These are phyloP conservation scores for Saitozyma sp. DNA, from an alignment of 768 basidiomycete species.

Conservation along the genomic window DNA sequence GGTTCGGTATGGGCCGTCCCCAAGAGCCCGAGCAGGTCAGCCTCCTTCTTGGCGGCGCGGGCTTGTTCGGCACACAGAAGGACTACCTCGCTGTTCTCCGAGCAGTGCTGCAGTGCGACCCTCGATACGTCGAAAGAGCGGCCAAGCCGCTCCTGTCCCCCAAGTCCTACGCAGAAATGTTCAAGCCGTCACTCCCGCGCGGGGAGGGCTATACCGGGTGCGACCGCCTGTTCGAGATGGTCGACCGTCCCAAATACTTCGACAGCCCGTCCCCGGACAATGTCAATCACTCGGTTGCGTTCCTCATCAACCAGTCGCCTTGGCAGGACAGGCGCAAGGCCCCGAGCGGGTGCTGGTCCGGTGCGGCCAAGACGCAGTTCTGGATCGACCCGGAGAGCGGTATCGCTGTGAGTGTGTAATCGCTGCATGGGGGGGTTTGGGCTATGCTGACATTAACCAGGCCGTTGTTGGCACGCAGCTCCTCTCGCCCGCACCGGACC, in stretches of 20 bases:
- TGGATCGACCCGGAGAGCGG: slow-evolving; percentile 39
- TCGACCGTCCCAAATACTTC: slow-evolving; percentile 17
- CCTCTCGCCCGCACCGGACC: slow-evolving; percentile 18
- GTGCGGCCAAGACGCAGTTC: slow-evolving; percentile 29
- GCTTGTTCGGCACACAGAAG: slow-evolving; percentile 35
- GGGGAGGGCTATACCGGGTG: slow-evolving; percentile 14
- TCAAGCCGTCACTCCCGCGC: slow-evolving; percentile 19
- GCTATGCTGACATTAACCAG: slow-evolving; percentile 4
- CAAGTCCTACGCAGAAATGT: slow-evolving; percentile 34
- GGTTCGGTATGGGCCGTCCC: slow-evolving; percentile 20
- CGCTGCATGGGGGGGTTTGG: background rate
- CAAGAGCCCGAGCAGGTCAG: slow-evolving; percentile 19
- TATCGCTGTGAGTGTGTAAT: slow-evolving; percentile 28
- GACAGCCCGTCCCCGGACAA: slow-evolving; percentile 13
- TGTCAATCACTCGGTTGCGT: slow-evolving; percentile 35
- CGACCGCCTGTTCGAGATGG: slow-evolving; percentile 18
- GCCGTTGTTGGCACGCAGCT: slow-evolving; percentile 26
- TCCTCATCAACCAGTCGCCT: slow-evolving; percentile 26
- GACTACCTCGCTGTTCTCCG: slow-evolving; percentile 42
- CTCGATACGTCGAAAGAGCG: slow-evolving; percentile 10
- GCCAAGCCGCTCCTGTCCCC: slow-evolving; percentile 27
- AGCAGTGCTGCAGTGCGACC: slow-evolving; percentile 35
- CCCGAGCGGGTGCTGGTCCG: slow-evolving; percentile 39
- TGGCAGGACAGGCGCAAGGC: slow-evolving; percentile 26
- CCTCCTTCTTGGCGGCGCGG: slow-evolving; percentile 26